phyloP scores from a whole-genome alignment of 192 early-diverging fungal species.

The Backusella macrospora region DNA sequence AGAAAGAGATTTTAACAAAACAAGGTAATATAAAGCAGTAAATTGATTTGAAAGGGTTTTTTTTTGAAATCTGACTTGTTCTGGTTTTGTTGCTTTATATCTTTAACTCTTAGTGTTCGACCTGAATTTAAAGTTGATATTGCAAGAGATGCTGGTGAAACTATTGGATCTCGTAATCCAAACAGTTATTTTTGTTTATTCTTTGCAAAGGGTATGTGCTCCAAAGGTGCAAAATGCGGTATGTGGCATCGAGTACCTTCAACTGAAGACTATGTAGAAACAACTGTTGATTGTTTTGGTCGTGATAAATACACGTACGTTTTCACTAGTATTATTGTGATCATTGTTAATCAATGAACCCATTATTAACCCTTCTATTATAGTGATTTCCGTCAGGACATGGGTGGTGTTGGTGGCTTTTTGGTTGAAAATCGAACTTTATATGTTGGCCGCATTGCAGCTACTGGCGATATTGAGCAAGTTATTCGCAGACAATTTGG shows the following conservation, averaged over 20 bases:
- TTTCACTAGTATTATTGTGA: conserved; percentile 11
- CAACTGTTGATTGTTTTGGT: conserved; percentile 81
- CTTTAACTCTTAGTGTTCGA: conserved; percentile 46
- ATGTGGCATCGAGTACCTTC: conserved; percentile 58
- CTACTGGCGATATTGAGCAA: conserved; percentile 45
- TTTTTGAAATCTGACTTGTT: background rate
- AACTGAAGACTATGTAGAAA: conserved; percentile 49
- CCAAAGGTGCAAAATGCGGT: conserved; percentile 60
- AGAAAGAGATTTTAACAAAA: conserved; percentile 46
- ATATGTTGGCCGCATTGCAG: conserved; percentile 69
- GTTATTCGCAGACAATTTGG: conserved; percentile 67
- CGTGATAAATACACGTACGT: conserved; percentile 65
- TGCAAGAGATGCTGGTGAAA: conserved; percentile 68
- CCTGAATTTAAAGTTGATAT: conserved; percentile 67
- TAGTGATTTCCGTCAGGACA: conserved; percentile 59
- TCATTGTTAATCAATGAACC: background rate
- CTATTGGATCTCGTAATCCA: conserved; percentile 62
- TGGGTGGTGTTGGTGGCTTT: conserved; percentile 79
- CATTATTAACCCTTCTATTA: background rate
- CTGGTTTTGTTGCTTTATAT: background rate
- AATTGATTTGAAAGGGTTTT: background rate
- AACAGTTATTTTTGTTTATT: conserved; percentile 78
- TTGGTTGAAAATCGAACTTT: conserved; percentile 72
- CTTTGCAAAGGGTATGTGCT: conserved; percentile 82
- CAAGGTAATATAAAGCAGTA: conserved; percentile 52